phyloP scores from a whole-genome alignment of 345 rosid genomes.

The Odontarrhena argentea region DNA sequence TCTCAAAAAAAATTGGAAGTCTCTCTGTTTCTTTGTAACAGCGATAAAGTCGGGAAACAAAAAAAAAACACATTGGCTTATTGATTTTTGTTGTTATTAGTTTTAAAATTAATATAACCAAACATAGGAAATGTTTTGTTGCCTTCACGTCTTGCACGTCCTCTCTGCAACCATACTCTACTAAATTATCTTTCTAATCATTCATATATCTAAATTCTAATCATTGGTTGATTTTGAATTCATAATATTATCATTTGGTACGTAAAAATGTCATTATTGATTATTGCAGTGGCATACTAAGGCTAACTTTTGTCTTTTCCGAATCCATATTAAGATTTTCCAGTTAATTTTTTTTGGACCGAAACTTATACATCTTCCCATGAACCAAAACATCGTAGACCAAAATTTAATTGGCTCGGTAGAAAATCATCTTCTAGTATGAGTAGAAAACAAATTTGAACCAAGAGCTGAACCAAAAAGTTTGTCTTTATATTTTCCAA shows the following conservation, averaged over 20 bases:
- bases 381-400: not conserved
- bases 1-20: conserved; percentile 27
- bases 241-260: conserved; percentile 22
- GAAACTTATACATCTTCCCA: not conserved
- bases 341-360: too few relatives aligned
- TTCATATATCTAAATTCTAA: conserved; percentile 19
- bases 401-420: too few relatives aligned
- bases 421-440: not conserved
- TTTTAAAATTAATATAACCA: conserved; percentile 13
- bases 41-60: conserved; percentile 45
- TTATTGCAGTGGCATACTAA: too few relatives aligned
- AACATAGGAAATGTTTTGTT: conserved; percentile 34
- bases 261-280: too few relatives aligned
- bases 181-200: conserved; percentile 24
- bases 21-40: conserved; percentile 46
- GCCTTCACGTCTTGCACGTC: conserved; percentile 60
- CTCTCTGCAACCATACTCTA: conserved; percentile 31
- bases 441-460: not conserved
- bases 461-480: conserved; percentile 11
- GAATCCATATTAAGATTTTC: too few relatives aligned
- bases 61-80: conserved; percentile 30
- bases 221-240: conserved; percentile 6
- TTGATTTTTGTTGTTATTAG: not conserved
- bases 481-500: conserved; percentile 17
- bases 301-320: too few relatives aligned